Conservation (phyloP, 1,284 basidiomycete species). For the Cryptococcus amylolentus region DNA sequence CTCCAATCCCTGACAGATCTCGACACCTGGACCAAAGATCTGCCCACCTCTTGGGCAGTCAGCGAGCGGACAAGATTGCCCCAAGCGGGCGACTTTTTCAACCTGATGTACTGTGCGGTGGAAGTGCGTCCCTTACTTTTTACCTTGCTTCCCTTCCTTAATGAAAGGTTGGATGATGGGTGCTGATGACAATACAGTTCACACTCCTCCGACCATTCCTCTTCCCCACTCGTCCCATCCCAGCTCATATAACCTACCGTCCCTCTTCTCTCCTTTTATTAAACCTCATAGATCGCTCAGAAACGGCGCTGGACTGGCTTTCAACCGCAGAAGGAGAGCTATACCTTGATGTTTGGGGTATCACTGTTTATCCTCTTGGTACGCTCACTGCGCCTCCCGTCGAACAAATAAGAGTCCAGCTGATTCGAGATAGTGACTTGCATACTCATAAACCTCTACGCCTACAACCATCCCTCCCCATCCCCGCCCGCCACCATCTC, state of each 20-base stretch:
- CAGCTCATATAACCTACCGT: constrained; percentile 17
- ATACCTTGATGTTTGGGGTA: constrained; percentile 19
- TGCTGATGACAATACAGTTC: constrained; percentile 5
- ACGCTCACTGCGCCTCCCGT: not conserved
- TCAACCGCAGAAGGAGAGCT: constrained; percentile 19
- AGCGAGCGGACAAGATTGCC: constrained; percentile 4
- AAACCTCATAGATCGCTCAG: constrained; percentile 6
- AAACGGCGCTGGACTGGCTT: constrained; percentile 30
- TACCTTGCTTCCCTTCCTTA: not conserved
- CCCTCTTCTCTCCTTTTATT: constrained; percentile 11
- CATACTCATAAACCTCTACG: not conserved
- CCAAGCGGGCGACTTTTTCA: constrained; percentile 15
- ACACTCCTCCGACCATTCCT: constrained; percentile 15
- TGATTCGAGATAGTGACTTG: not conserved
- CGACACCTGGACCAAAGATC: constrained; percentile 14
- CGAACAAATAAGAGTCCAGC: not conserved
- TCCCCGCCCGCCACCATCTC: not conserved
- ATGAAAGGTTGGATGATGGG: not conserved
- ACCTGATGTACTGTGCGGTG: constrained; percentile 12
- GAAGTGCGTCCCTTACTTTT: constrained; percentile 7
- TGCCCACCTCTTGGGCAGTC: constrained; percentile 17
- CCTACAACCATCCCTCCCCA: not conserved
- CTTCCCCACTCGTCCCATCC: constrained; percentile 13
- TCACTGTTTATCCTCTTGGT: constrained; percentile 14
- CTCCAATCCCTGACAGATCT: constrained; percentile 13